A percentile compares a stretch with the other conserved stretches of the same genome.
Conservation (phyloP, 2,329 filamentous ascomycete genomes). For the Aspergillus latus region DNA sequence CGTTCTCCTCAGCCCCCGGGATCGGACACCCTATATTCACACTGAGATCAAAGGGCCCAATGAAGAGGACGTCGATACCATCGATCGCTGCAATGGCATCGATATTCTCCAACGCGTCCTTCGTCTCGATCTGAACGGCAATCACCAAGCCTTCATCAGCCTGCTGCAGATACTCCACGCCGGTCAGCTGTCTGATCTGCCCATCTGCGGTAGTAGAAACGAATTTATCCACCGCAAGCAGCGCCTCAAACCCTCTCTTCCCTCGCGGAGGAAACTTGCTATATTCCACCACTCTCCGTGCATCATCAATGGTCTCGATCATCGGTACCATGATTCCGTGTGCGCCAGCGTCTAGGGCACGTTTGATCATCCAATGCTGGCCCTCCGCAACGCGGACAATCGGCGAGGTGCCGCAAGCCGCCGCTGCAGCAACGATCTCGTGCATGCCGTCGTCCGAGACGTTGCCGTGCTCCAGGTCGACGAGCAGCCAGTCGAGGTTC, state of each 20-base stretch:
- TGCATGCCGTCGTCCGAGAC: conserved; percentile 31
- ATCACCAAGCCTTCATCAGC: neutral
- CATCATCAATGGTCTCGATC: conserved; percentile 53
- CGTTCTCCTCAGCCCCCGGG: too few species aligned
- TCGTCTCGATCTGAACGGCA: neutral
- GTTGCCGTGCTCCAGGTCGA: conserved; percentile 30
- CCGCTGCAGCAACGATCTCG: conserved; percentile 25
- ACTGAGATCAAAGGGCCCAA: too few species aligned
- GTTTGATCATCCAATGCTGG: conserved; percentile 23
- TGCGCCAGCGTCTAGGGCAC: conserved; percentile 26
- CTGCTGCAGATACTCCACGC: neutral
- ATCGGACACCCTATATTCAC: too few species aligned
- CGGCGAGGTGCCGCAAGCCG: conserved; percentile 25
- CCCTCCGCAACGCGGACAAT: conserved; percentile 23
- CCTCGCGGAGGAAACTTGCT: conserved; percentile 33
- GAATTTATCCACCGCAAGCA: neutral
- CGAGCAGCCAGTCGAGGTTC: conserved; percentile 61
- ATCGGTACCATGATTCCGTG: conserved; percentile 52
- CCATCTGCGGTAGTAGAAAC: too few species aligned
- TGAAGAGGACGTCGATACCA: too few species aligned
- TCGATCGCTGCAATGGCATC: neutral
- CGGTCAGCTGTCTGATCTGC: too few species aligned
- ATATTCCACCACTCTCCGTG: conserved; percentile 20
- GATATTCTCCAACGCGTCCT: neutral
- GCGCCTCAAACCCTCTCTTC: neutral